Base-by-base conservation (phyloP, 2,329 filamentous ascomycete species). In the Colletotrichum salicis region DNA sequence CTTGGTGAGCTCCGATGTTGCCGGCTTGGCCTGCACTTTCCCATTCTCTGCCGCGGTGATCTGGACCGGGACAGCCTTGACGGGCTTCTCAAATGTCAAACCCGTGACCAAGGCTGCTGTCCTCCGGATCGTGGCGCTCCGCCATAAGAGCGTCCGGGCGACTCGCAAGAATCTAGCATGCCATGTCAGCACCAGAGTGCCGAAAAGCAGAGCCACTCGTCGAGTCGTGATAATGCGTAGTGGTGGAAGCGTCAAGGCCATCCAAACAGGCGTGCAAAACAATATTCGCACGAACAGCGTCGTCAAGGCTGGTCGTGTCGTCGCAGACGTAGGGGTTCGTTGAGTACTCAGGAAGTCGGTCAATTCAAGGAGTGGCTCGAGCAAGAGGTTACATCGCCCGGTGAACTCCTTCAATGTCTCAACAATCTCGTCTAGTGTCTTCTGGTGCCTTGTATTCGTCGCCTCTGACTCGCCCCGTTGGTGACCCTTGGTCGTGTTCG, bases 391-490 rank as follows among this genome's bases (percentile, higher is more conserved):
- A 82, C 96, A 98, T 60, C 96, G 89, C 5, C 92, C 93, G 0
- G 96, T 98, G 76, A 99, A 94, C 75, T 95, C 91, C 80, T 95
- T 94, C 56, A 99, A 84, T 0, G 94, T 97, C 76, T 98, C 95
- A 68, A 99, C 93, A 72, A 99, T 99, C 83, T 99, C 96, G 80
- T 99, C 96, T 64, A 99, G 83, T 62, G 95, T 98, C 85, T 98
- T 98, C 78, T 97, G 94, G 77, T 96, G 94, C 71, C 92, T 91
- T 54, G 91, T 92, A 72, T 88, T 91, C 7, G 88, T 89, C 19
- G 83, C 79, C 76, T 94, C 93, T 10, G 86, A 88, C 45, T 82
- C 79, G 24, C 82, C 83, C n/a, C 84, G 80, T 66, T 82, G 80
- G 74, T 88, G 87, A 24, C 80, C 80, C 19, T 75, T 66, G 10